Evolutionary conservation across 208 protist genomes (phyloP).

Genomic region (Leishmania tarentolae): DNA sequence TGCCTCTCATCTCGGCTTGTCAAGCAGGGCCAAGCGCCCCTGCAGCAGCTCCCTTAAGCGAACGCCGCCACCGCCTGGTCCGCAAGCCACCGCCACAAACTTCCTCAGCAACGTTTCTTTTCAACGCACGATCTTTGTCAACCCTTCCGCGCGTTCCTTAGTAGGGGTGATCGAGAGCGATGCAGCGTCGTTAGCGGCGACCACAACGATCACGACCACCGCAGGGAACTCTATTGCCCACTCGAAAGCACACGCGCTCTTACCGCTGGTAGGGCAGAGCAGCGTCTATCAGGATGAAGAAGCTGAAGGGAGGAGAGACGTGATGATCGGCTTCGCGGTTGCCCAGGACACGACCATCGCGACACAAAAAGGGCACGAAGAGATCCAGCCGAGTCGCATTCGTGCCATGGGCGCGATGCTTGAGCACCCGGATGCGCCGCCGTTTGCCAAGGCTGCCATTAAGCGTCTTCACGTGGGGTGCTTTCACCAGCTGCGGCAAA

Average conservation of each 20-base stretch:
- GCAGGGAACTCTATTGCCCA: constrained; percentile 10
- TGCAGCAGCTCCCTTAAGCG: background rate
- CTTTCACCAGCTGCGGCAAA: background rate
- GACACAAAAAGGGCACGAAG: background rate
- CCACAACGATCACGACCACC: constrained; percentile 13
- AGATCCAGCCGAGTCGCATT: background rate
- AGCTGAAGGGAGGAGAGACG: background rate
- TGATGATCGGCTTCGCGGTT: background rate
- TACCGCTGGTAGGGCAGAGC: background rate
- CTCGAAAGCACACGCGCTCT: background rate
- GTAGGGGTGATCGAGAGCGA: background rate
- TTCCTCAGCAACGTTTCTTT: background rate
- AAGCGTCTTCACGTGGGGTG: constrained; percentile 6
- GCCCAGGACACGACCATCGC: background rate
- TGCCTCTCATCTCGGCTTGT: background rate
- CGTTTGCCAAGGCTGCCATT: constrained; percentile 21
- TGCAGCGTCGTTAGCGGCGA: background rate
- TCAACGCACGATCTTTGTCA: background rate
- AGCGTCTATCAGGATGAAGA: constrained; percentile 1
- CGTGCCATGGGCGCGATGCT: constrained; percentile 11
- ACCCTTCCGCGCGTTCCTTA: background rate
- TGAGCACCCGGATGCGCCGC: constrained; percentile 29
- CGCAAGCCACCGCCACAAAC: background rate
- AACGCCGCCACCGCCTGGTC: background rate
- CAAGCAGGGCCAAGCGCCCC: background rate